Conservation (phyloP, 805 yeast genomes). For the Candida silvatica region DNA sequence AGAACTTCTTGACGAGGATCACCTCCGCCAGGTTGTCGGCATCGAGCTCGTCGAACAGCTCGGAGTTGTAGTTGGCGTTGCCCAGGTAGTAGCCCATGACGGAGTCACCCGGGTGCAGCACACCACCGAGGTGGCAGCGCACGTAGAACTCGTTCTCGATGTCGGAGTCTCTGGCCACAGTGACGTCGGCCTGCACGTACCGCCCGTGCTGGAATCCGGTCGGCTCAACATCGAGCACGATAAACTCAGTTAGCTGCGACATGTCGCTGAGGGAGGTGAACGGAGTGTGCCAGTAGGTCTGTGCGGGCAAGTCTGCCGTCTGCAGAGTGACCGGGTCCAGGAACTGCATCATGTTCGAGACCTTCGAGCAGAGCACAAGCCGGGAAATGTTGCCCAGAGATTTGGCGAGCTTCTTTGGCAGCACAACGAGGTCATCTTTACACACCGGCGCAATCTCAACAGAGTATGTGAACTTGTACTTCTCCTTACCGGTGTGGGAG, state of each 20-base stretch:
- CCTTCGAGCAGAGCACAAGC: conserved; percentile 75
- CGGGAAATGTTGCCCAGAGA: conserved; percentile 76
- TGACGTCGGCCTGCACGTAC: conserved; percentile 78
- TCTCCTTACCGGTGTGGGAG: conserved; percentile 81
- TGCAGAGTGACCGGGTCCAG: conserved; percentile 79
- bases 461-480: conserved; percentile 85
- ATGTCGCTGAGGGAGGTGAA: conserved; percentile 72
- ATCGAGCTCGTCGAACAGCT: conserved; percentile 66
- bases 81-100: conserved; percentile 84
- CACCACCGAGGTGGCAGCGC: conserved; percentile 88
- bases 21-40: conserved; percentile 72
- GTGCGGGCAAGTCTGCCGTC: conserved; percentile 62
- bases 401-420: conserved; percentile 82
- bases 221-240: conserved; percentile 91
- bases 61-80: conserved; percentile 84
- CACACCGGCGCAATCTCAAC: conserved; percentile 95
- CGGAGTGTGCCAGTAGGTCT: conserved; percentile 74
- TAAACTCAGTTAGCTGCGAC: conserved; percentile 72
- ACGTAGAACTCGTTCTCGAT: conserved; percentile 77
- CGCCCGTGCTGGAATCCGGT: conserved; percentile 74
- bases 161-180: conserved; percentile 84
- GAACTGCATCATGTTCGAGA: conserved; percentile 78
- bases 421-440: conserved; percentile 89
- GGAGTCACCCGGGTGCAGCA: conserved; percentile 94
- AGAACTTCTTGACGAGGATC: conserved; percentile 79